Conservation (phyloP, 139 green algal genomes). For the Trebouxia sp. region DNA sequence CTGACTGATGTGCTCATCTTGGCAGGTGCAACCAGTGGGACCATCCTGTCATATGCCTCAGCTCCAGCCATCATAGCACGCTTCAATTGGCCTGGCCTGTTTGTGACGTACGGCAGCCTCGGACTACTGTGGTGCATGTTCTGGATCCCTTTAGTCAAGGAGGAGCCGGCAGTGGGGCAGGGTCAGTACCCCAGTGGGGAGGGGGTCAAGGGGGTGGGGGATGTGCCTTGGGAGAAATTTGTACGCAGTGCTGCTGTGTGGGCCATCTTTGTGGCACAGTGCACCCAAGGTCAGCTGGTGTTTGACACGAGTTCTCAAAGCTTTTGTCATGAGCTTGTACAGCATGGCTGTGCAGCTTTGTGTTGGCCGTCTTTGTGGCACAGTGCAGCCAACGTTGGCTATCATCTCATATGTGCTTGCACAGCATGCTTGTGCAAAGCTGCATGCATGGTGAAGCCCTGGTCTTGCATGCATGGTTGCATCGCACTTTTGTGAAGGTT, state of each 20-base stretch:
- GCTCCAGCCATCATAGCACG: conserved; percentile 61
- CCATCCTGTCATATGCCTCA: conserved; percentile 61
- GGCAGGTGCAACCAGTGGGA: conserved; percentile 45
- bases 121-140: conserved; percentile 66
- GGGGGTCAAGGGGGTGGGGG: conserved; percentile 32
- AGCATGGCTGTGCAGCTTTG: too few species aligned
- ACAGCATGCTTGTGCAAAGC: too few species aligned
- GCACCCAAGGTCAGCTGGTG: neutral
- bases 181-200: neutral
- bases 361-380: too few species aligned
- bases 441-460: too few species aligned
- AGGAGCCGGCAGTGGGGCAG: conserved; percentile 10
- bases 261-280: conserved; percentile 46
- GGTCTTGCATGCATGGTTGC: too few species aligned
- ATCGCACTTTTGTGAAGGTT: too few species aligned
- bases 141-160: conserved; percentile 52
- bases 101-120: conserved; percentile 64
- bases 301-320: too few species aligned
- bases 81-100: conserved; percentile 59
- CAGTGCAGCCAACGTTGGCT: too few species aligned
- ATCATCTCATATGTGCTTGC: too few species aligned
- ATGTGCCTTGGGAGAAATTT: conserved; percentile 65
- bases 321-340: too few species aligned
- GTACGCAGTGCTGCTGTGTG: conserved; percentile 53
- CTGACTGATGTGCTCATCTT: neutral